Evolutionary conservation across 352 stramenopile species (phyloP).

Genomic region (Phytophthora boehmeriae): DNA sequence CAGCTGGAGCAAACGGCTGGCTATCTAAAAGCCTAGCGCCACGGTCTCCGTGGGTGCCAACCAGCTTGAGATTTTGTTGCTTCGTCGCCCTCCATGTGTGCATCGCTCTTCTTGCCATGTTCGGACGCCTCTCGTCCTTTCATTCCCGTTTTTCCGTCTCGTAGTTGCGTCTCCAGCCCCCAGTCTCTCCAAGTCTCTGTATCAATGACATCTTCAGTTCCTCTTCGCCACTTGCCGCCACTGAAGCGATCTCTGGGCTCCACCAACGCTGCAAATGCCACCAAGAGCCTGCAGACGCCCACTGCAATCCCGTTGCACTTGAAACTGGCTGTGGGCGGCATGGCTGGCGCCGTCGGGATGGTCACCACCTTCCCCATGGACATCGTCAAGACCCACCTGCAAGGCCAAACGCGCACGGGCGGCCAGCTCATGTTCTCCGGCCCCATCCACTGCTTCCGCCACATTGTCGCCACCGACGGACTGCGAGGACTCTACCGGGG

Average conservation of each 20-base stretch:
- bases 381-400: conserved; percentile 93
- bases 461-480: conserved; percentile 76
- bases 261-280: conserved; percentile 9
- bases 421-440: conserved; percentile 56
- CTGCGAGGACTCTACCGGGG: conserved; percentile 72
- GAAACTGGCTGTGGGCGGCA: conserved; percentile 86
- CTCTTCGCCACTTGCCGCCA: conserved; percentile 22
- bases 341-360: conserved; percentile 87
- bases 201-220: conserved; percentile 21
- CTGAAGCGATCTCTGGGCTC: conserved; percentile 21
- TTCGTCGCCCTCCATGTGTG: not conserved
- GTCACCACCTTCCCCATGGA: conserved; percentile 91
- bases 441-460: conserved; percentile 68
- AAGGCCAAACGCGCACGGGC: conserved; percentile 64
- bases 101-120: conserved; percentile 8
- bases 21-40: not conserved
- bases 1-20: conserved; percentile 20
- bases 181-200: conserved; percentile 3
- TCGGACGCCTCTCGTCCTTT: conserved; percentile 6
- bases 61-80: not conserved
- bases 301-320: conserved; percentile 73
- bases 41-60: not conserved
- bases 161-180: conserved; percentile 11
- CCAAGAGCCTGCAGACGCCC: conserved; percentile 14
- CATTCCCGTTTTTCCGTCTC: conserved; percentile 36